Conservation (phyloP, 495 filamentous ascomycete genomes). For the Penicillium turbatum region DNA sequence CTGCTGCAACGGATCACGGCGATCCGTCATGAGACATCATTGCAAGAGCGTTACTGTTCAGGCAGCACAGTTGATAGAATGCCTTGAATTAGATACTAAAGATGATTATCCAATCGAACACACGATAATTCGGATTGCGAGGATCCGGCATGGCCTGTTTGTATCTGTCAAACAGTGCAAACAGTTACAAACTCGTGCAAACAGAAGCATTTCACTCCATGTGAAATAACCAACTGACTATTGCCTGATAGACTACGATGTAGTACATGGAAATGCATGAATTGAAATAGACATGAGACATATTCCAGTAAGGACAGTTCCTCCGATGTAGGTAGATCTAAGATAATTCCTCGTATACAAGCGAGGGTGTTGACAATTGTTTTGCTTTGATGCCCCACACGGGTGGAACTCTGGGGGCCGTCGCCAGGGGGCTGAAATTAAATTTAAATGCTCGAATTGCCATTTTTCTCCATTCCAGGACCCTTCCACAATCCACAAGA, state of each 20-base stretch:
- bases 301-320: background rate
- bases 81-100: background rate
- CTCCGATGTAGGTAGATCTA: background rate
- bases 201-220: background rate
- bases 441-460: conserved; percentile 9
- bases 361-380: conserved; percentile 5
- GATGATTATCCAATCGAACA: conserved; percentile 9
- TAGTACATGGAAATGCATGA: background rate
- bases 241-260: no score
- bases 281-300: background rate
- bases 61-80: background rate
- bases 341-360: background rate
- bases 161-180: background rate
- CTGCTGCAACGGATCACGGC: no score
- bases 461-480: background rate
- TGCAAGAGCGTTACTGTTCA: background rate
- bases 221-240: background rate
- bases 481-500: conserved; percentile 7
- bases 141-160: conserved; percentile 28
- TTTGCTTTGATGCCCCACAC: conserved; percentile 10
- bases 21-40: background rate
- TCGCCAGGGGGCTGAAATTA: conserved; percentile 17
- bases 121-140: conserved; percentile 18
- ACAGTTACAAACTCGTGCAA: background rate
- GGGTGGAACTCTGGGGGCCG: conserved; percentile 17